phyloP scores from a whole-genome alignment of 106 monocot species.

The Platanthera zijinensis region DNA sequence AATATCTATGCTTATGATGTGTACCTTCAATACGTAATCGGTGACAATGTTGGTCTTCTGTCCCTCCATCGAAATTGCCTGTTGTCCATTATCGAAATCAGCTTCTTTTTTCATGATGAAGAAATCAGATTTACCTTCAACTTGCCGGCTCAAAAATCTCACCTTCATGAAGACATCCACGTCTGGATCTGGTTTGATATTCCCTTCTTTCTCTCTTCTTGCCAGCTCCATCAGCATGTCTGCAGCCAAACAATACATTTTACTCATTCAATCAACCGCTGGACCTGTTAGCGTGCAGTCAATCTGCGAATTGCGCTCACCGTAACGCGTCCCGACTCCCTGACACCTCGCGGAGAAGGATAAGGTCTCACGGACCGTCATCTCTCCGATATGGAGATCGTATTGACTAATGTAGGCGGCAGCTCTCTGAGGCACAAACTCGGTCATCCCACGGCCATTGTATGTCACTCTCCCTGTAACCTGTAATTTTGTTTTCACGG shows the following conservation, averaged over 20 bases:
- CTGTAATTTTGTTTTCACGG: constrained; percentile 15
- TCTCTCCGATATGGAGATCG: constrained; percentile 44
- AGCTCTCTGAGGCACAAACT: constrained; percentile 49
- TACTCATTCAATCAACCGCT: background rate
- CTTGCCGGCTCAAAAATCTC: background rate
- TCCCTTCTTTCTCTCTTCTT: constrained; percentile 42
- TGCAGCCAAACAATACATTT: constrained; percentile 1
- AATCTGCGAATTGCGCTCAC: constrained; percentile 14
- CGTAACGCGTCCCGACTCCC: constrained; percentile 38
- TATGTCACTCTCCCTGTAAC: constrained; percentile 45
- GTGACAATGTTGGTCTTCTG: constrained; percentile 26
- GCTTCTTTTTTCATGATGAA: background rate
- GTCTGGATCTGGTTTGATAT: constrained; percentile 51
- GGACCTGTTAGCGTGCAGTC: background rate
- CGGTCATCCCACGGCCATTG: constrained; percentile 43
- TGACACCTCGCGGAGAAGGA: constrained; percentile 43
- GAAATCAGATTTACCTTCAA: background rate
- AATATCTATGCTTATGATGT: background rate
- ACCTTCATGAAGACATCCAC: constrained; percentile 59
- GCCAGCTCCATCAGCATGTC: constrained; percentile 50
- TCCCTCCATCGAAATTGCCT: constrained; percentile 34
- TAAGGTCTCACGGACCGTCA: constrained; percentile 46
- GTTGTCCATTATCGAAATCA: constrained; percentile 5
- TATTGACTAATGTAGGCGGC: constrained; percentile 49
- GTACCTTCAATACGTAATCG: constrained; percentile 54